Percentiles rank a stretch among this genome's conserved stretches.
Conservation (phyloP, 176 grass and related monocot species). For the Calamus simplicifolius region DNA sequence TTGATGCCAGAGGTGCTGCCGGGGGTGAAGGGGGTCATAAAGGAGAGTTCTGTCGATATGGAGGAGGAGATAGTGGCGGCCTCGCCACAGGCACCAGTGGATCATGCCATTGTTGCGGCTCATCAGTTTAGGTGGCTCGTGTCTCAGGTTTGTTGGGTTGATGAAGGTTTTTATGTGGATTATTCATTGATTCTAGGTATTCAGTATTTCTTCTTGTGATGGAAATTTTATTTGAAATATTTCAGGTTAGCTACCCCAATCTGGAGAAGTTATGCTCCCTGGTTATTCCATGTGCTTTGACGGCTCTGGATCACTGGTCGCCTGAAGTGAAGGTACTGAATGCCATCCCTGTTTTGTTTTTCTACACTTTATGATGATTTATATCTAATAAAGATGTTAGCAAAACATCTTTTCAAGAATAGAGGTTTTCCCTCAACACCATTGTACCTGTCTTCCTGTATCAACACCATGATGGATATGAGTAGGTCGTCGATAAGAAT, state of each 20-base stretch:
- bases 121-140: constrained; percentile 89
- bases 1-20: constrained; percentile 47
- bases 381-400: too few species aligned
- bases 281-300: constrained; percentile 80
- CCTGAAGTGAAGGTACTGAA: constrained; percentile 65
- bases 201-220: constrained; percentile 5
- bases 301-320: constrained; percentile 88
- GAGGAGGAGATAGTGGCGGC: constrained; percentile 41
- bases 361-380: too few species aligned
- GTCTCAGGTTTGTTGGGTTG: constrained; percentile 53
- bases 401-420: too few species aligned
- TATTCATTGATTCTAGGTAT: background rate
- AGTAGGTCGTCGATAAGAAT: too few species aligned
- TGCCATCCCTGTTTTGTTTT: too few species aligned
- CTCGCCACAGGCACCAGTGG: constrained; percentile 45
- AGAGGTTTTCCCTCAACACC: too few species aligned
- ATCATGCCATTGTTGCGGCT: constrained; percentile 50
- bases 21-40: constrained; percentile 49
- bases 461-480: too few species aligned
- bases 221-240: background rate
- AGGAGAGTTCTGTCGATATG: constrained; percentile 43
- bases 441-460: too few species aligned
- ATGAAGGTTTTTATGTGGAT: background rate
- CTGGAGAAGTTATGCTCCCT: constrained; percentile 60
- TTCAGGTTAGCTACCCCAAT: constrained; percentile 62